Base-by-base conservation (phyloP, 2,329 filamentous ascomycete genomes). In the Tolypocladium paradoxum region DNA sequence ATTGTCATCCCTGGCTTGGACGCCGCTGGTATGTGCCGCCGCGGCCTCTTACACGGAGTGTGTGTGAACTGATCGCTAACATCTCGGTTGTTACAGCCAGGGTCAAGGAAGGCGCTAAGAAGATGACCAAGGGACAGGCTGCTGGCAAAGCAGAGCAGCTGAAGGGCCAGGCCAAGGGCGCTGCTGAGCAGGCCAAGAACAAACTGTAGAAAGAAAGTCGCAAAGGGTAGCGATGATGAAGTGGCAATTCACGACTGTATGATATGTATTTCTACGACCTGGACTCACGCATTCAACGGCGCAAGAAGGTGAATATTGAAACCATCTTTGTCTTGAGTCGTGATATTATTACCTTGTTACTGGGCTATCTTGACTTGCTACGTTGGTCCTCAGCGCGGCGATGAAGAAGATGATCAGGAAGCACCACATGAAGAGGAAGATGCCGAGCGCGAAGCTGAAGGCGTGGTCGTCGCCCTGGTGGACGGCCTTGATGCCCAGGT, bases 1-100 rank as follows among this genome's bases (percentile, higher is more conserved):
- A 63, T 85, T 20, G 77, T 84, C 31, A 78, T 84, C 27, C 79
- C 81, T 38, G 81, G 79, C 18, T 82, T 86, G 63, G 73, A 85
- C 59, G 70, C 73, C 48, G 76, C 77, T 49, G 66, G 83, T 84
- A 72, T 55, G 77, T 72, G 29, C 24, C 37, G 22, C 36, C 18
- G 14, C 24, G 24, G 6, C 16, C 24, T 4, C 18, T 20, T 3
- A 18, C 48, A 7, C n/a, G 38, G 2, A 43, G 2, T 12, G 22
- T 14, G 16, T 6, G 20, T n/a, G 7, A 46, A 6, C 27, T 16
- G n/a, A 5, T 6, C 27, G 16, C 43, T 46, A 31, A 46, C 27
- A 4, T 12, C 6, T 2, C 8, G 18, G 36, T n/a, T n/a, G 36
- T 29, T 37, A 65, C 71, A 11, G 62, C 69, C 54, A 82, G 82